Base-by-base conservation (phyloP, 2,329 filamentous ascomycete species). In the Fusarium oxysporum region DNA sequence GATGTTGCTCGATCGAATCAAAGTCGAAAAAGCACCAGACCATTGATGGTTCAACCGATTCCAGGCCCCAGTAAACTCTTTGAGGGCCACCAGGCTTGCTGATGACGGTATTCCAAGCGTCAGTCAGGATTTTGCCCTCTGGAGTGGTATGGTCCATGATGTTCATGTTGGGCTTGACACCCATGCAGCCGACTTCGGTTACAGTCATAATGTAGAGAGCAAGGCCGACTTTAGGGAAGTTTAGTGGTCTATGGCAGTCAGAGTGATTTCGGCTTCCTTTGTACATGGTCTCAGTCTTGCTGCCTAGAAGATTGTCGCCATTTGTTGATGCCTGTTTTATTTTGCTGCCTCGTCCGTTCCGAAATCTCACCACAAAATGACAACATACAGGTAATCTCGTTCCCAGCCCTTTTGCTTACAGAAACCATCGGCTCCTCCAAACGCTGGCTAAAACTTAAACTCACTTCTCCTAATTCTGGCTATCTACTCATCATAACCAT, bases 1-100 rank as follows among this genome's bases (percentile, higher is more conserved):
- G 23, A 19, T 72, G 68, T 21, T 72, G 69, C 8, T 68, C 57
- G 3, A 71, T 21, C 1, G 69, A 68, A 11, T 54, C 63, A 35
- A 61, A 72, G 32, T 72, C 69, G 17, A 72, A 72, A 30, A 72
- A 71, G 13, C 37, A 40, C 69, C 69, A 72, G 8, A 72, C 1
- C 11, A 45, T 71, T 0, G 37, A 68, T 2, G 58, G 11, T 2
- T 71, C 30, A 1, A 30, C n/a, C 3, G 28, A 35, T 4, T 72
- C 69, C 9, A 68, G 38, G 2, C 67, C 69, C 58, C 58, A 72
- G 30, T 57, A 72, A 8, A 71, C 58, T 13, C 58, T 6, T 4
- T 43, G 55, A 4, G 69, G 69, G 0, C 69, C 67, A 0, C 62
- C 69, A 9, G 68, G 57, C 16, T 63, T 64, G 2, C 9, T 48